A percentile compares a stretch with the other conserved stretches of the same genome.
Conservation (phyloP, 2,329 filamentous ascomycete species). For the Pseudogymnoascus sp. region DNA sequence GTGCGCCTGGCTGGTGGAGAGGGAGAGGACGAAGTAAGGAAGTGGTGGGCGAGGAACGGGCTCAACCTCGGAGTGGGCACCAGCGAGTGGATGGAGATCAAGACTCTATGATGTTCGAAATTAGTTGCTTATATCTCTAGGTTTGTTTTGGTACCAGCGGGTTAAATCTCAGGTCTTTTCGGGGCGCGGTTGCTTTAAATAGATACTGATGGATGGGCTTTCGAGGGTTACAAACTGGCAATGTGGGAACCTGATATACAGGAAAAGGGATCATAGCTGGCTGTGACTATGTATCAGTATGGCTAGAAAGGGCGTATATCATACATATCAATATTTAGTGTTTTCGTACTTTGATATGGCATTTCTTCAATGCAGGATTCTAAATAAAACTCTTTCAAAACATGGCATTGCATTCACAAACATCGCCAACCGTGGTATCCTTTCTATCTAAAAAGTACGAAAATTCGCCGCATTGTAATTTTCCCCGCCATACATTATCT, state of each 20-base stretch:
- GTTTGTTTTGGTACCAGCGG: neutral
- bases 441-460: neutral
- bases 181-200: neutral
- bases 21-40: slow-evolving; percentile 65
- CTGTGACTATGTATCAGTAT: slow-evolving; percentile 12
- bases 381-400: neutral
- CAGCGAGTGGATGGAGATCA: slow-evolving; percentile 67
- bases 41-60: slow-evolving; percentile 80
- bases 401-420: neutral
- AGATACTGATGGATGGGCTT: neutral
- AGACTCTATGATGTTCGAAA: slow-evolving; percentile 42
- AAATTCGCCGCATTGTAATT: neutral
- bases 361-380: neutral
- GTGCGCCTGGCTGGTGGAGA: slow-evolving; percentile 51
- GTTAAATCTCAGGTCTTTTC: neutral
- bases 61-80: slow-evolving; percentile 63
- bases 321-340: neutral
- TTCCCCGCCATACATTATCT: neutral
- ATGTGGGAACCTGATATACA: slow-evolving; percentile 9
- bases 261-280: slow-evolving; percentile 4
- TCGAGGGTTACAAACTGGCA: neutral
- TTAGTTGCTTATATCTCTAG: neutral
- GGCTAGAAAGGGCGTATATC: neutral
- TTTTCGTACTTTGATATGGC: neutral
- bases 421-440: neutral